These are phyloP conservation scores for Marasmius tenuissimus DNA, from an alignment of 1,284 basidiomycete species.

Conservation along the genomic window DNA sequence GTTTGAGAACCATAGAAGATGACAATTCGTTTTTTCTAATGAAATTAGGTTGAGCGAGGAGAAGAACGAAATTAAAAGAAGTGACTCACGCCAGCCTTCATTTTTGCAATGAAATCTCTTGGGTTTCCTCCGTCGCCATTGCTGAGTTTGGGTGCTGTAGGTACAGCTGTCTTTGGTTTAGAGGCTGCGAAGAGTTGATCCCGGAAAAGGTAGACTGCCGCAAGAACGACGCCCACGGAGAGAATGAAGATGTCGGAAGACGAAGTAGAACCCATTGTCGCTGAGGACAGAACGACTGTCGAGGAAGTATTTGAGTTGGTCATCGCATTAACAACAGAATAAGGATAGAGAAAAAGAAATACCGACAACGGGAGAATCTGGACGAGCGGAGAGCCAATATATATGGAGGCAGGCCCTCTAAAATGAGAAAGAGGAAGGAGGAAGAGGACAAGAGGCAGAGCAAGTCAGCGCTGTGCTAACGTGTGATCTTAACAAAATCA, in stretches of 20 bases:
- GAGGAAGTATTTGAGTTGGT: constrained; percentile 32
- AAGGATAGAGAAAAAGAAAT: constrained; percentile 18
- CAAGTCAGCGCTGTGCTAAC: neutral
- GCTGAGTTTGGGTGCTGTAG: constrained; percentile 43
- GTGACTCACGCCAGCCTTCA: constrained; percentile 80
- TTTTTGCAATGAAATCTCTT: constrained; percentile 87
- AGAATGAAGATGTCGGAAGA: constrained; percentile 71
- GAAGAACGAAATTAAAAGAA: neutral
- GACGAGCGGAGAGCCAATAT: neutral
- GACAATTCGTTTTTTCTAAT: constrained; percentile 89
- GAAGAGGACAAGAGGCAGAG: neutral
- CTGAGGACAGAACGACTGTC: constrained; percentile 34
- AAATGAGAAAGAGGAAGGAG: neutral
- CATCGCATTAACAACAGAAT: constrained; percentile 28
- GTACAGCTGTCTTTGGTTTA: constrained; percentile 55
- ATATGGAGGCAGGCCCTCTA: neutral
- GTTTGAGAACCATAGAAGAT: constrained; percentile 98
- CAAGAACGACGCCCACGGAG: constrained; percentile 67
- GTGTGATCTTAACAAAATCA: neutral
- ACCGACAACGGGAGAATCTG: constrained; percentile 5
- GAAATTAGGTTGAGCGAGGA: constrained; percentile 11
- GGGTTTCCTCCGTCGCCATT: constrained; percentile 75
- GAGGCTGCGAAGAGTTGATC: constrained; percentile 69
- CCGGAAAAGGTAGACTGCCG: constrained; percentile 76
- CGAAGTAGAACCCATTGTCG: constrained; percentile 47